Base-by-base conservation (phyloP, 768 basidiomycete species). In the Suillus clintonianus region DNA sequence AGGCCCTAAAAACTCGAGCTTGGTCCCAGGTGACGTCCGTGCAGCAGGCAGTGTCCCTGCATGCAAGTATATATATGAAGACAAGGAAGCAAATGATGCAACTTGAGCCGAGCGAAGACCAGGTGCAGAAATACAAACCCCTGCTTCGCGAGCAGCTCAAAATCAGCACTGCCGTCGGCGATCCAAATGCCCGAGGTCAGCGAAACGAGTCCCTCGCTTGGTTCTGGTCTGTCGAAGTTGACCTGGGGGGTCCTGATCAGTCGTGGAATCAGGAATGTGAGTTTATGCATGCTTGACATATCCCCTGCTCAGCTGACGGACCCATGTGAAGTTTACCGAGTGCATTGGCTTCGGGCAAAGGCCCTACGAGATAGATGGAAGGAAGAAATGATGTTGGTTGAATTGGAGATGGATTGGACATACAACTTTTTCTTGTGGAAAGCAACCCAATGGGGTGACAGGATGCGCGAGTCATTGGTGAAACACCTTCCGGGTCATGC, bases 311-410 rank as follows among this genome's bases (percentile, higher is more conserved):
- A 17, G 30, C 48, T 60, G 43, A n/a, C 4, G 22, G 60, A 60
- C 22, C 8, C 15, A 24, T n/a, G 2, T 3, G 17, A 60, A 65
- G 61, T 62, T 39, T 65, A 62, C 42, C n/a, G n/a, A 34, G 61
- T 41, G 4, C 51, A 65, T 48, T 65, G 61, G 64, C 55, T 65
- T 32, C 0, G 22, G n/a, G 61, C 64, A 47, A 62, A n/a, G n/a
- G n/a, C n/a, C n/a, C n/a, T n/a, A n/a, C n/a, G n/a, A n/a, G n/a
- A n/a, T n/a, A n/a, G n/a, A 53, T 65, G 64, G 50, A 22, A 19
- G 34, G 64, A 65, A 41, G 64, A 62, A 41, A 30, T 39, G 45
- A 47, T 14, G 1, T 24, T 47, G 45, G 45, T 47, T 22, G 11
- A 47, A 47, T 47, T 47, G n/a, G 45, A 47, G 45, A 47, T 47